Conservation (phyloP, 2,329 filamentous ascomycete species). For the Corinectria fuckeliana region DNA sequence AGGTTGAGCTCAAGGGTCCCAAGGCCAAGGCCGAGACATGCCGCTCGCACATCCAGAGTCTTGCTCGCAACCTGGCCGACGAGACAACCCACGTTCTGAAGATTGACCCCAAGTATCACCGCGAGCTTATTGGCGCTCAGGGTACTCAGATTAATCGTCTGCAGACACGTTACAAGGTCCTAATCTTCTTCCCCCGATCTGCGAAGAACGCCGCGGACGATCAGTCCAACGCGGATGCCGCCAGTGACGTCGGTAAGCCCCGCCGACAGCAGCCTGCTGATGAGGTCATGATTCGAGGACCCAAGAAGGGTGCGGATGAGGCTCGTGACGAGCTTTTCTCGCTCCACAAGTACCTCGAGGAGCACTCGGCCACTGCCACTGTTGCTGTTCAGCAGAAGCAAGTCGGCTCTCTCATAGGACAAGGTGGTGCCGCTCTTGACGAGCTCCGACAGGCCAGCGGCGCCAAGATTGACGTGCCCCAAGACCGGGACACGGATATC, state of each 20-base stretch:
- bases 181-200: conserved; percentile 88
- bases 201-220: conserved; percentile 72
- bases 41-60: conserved; percentile 78
- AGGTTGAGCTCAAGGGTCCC: conserved; percentile 94
- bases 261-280: conserved; percentile 79
- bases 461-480: conserved; percentile 90
- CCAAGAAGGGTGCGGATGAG: conserved; percentile 90
- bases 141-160: conserved; percentile 90
- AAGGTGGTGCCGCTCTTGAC: conserved; percentile 89
- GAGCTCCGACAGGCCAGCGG: conserved; percentile 84
- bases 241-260: conserved; percentile 70
- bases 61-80: conserved; percentile 86
- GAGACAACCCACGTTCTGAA: conserved; percentile 87
- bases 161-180: conserved; percentile 90
- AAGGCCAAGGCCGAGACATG: conserved; percentile 92
- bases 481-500: conserved; percentile 73
- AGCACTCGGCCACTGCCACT: conserved; percentile 81
- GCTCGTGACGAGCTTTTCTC: conserved; percentile 91
- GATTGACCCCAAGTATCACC: conserved; percentile 92
- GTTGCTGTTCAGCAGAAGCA: conserved; percentile 91
- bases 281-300: conserved; percentile 89
- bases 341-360: conserved; percentile 86
- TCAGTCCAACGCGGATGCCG: conserved; percentile 70
- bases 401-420: conserved; percentile 90
- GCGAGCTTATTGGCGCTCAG: conserved; percentile 88